Percentiles rank a stretch among this genome's conserved stretches.
phyloP scores from a whole-genome alignment of 768 basidiomycete genomes.

The Phallus indusiatus region DNA sequence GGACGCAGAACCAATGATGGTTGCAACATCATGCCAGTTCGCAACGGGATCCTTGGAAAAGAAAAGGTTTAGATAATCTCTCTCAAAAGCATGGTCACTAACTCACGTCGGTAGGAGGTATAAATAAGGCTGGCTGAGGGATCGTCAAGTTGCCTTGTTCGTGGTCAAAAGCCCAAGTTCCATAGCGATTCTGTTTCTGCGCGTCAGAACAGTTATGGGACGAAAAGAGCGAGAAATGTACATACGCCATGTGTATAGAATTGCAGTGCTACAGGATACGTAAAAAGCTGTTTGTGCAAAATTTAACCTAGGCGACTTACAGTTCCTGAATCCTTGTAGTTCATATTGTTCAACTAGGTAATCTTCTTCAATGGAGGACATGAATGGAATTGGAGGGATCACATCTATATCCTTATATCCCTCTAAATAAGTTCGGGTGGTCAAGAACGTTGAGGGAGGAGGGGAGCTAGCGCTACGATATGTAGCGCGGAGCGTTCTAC shows the following conservation, averaged over 20 bases:
- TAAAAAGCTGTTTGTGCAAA: not conserved
- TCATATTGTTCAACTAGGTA: slow-evolving; percentile 58
- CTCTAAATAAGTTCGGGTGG: slow-evolving; percentile 35
- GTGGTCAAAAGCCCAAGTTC: slow-evolving; percentile 27
- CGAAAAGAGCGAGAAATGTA: not conserved
- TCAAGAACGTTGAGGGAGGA: slow-evolving; percentile 47
- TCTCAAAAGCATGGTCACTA: not conserved
- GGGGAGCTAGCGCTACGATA: slow-evolving; percentile 44
- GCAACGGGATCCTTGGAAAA: slow-evolving; percentile 33
- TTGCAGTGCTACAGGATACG: slow-evolving; percentile 38
- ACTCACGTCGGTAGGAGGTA: slow-evolving; percentile 31
- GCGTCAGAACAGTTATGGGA: not conserved
- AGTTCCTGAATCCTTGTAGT: slow-evolving; percentile 48
- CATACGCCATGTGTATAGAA: slow-evolving; percentile 52
- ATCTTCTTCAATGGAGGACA: slow-evolving; percentile 52
- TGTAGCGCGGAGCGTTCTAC: slow-evolving; percentile 48
- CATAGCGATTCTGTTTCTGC: slow-evolving; percentile 28
- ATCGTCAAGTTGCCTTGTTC: slow-evolving; percentile 36
- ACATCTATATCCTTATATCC: slow-evolving; percentile 41
- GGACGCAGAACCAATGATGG: slow-evolving; percentile 17
- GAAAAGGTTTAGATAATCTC: not conserved
- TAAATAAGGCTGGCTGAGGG: slow-evolving; percentile 30
- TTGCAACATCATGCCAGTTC: slow-evolving; percentile 29
- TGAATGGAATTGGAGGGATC: slow-evolving; percentile 55
- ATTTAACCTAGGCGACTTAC: slow-evolving; percentile 29